phyloP scores from a whole-genome alignment of 2,329 filamentous ascomycete species.

The Coccinonectria pachysandricola region DNA sequence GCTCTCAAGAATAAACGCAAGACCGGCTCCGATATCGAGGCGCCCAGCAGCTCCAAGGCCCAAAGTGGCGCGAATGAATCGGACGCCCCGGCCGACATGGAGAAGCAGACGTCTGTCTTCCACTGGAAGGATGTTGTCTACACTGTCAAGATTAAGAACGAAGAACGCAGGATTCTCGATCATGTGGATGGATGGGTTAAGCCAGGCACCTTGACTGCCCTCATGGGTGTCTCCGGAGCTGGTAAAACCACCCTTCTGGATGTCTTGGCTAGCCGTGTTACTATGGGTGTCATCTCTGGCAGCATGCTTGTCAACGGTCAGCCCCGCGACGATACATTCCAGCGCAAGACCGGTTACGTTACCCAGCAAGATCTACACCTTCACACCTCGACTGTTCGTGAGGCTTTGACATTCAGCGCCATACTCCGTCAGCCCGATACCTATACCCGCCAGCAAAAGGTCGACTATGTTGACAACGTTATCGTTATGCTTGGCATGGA shows the following conservation, averaged over 20 bases:
- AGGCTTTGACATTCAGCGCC: constrained; percentile 71
- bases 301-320: constrained; percentile 59
- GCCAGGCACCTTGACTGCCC: constrained; percentile 69
- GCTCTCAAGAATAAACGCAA: no score
- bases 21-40: background rate
- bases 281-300: constrained; percentile 72
- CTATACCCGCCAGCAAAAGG: constrained; percentile 56
- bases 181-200: constrained; percentile 82
- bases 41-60: background rate
- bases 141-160: constrained; percentile 61
- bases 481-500: constrained; percentile 50
- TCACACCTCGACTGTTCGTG: constrained; percentile 66
- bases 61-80: no score
- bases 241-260: constrained; percentile 79
- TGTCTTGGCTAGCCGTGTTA: constrained; percentile 66
- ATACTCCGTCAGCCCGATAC: constrained; percentile 64
- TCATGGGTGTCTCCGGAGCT: constrained; percentile 71
- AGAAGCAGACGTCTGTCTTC: constrained; percentile 57
- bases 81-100: constrained; percentile 16
- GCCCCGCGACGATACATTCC: constrained; percentile 64
- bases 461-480: constrained; percentile 69
- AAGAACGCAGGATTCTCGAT: constrained; percentile 61
- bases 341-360: constrained; percentile 75
- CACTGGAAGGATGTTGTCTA: constrained; percentile 70
- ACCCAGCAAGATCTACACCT: constrained; percentile 81